Evolutionary conservation across 2,329 filamentous ascomycete genomes (phyloP).

Genomic region (Ophiosphaerella narmari): DNA sequence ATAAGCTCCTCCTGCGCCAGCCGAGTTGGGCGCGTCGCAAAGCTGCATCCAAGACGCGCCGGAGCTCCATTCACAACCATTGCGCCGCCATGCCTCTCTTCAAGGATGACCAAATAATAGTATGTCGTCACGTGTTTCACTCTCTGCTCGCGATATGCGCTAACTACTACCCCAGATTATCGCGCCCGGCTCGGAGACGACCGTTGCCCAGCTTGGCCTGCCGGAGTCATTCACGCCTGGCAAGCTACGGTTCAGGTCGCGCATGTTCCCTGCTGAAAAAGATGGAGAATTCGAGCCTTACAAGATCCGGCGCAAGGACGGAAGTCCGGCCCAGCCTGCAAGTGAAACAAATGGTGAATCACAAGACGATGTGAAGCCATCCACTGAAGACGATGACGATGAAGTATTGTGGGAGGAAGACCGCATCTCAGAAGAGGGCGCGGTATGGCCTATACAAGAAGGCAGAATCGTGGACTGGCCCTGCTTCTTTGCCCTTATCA

Average conservation of each 20-base stretch:
- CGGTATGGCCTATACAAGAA: slow-evolving; percentile 81
- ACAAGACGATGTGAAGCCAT: slow-evolving; percentile 26
- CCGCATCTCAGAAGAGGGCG: slow-evolving; percentile 82
- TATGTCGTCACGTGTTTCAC: slow-evolving; percentile 22
- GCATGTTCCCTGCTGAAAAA: slow-evolving; percentile 86
- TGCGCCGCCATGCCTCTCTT: slow-evolving; percentile 49
- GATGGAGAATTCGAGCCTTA: slow-evolving; percentile 80
- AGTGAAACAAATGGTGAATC: slow-evolving; percentile 36
- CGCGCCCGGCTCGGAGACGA: slow-evolving; percentile 84
- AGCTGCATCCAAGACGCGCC: slow-evolving; percentile 14
- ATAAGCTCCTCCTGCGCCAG: slow-evolving; percentile 1
- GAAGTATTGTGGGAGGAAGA: slow-evolving; percentile 82
- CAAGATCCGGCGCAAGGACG: slow-evolving; percentile 65
- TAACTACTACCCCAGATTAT: slow-evolving; percentile 58
- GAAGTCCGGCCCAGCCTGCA: slow-evolving; percentile 31
- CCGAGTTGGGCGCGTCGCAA: slow-evolving; percentile 1
- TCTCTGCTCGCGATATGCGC: slow-evolving; percentile 6
- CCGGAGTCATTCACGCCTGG: slow-evolving; percentile 90
- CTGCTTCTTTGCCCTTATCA: slow-evolving; percentile 90
- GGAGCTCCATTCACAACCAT: slow-evolving; percentile 18
- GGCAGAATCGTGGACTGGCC: slow-evolving; percentile 89
- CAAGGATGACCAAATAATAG: slow-evolving; percentile 53
- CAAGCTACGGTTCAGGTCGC: slow-evolving; percentile 81
- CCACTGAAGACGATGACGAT: slow-evolving; percentile 57
- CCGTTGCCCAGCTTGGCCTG: slow-evolving; percentile 87